These are phyloP conservation scores for Oryza glaberrima DNA, from an alignment of 176 grass and related monocot genomes.

Conservation along the genomic window DNA sequence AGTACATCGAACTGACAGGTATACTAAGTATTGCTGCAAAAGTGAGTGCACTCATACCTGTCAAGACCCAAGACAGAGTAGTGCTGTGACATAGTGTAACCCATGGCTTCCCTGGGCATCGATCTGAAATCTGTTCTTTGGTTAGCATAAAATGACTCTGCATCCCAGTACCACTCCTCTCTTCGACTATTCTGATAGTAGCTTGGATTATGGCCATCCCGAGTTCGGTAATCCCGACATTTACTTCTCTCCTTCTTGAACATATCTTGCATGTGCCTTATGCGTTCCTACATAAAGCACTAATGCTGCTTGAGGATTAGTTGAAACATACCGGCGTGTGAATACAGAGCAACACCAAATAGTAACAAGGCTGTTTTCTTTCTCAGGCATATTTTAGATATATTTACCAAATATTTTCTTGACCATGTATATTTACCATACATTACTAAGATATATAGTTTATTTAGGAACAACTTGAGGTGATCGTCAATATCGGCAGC, in stretches of 20 bases:
- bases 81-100: slow-evolving; percentile 60
- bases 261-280: slow-evolving; percentile 69
- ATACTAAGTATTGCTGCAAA: not conserved
- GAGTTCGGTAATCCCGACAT: slow-evolving; percentile 51
- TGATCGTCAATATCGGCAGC: no score
- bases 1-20: not conserved
- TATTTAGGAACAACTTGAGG: no score
- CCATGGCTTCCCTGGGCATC: slow-evolving; percentile 38
- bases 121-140: slow-evolving; percentile 63
- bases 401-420: no score
- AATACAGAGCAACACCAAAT: not conserved
- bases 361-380: no score
- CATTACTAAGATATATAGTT: no score
- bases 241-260: slow-evolving; percentile 81
- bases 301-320: slow-evolving; percentile 35
- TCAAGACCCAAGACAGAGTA: slow-evolving; percentile 80
- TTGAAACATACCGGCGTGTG: slow-evolving; percentile 38
- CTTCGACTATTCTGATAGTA: slow-evolving; percentile 64
- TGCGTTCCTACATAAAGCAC: slow-evolving; percentile 63
- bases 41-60: slow-evolving; percentile 44
- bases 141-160: slow-evolving; percentile 61
- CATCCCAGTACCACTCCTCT: slow-evolving; percentile 66
- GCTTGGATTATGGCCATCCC: slow-evolving; percentile 46
- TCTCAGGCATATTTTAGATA: no score
- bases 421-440: no score